A percentile compares a stretch with the other conserved stretches of the same genome.
Evolutionary conservation across 2,329 filamentous ascomycete genomes (phyloP).

Genomic region (Beauveria caledonica): DNA sequence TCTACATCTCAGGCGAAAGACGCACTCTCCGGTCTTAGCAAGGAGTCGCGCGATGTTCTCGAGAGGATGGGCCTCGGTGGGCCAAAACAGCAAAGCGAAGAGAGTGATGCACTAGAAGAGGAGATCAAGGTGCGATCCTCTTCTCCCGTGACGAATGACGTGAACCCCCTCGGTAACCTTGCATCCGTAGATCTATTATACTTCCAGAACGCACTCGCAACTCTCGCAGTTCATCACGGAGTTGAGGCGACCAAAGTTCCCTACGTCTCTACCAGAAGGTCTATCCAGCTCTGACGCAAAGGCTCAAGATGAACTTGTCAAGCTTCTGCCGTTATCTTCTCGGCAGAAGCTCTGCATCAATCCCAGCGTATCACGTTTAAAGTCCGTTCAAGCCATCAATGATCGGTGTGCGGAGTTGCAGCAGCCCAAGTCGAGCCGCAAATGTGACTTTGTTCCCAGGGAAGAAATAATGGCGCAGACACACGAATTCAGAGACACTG

Average conservation of each 20-base stretch:
- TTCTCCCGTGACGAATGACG: background rate
- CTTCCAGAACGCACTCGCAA: constrained; percentile 88
- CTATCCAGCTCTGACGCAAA: constrained; percentile 21
- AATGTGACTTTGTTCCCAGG: constrained; percentile 71
- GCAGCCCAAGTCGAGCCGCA: constrained; percentile 49
- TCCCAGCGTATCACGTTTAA: constrained; percentile 63
- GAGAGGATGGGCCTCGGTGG: constrained; percentile 50
- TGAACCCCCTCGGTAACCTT: constrained; percentile 22
- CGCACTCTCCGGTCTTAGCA: constrained; percentile 53
- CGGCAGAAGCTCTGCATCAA: constrained; percentile 90
- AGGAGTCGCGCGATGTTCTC: constrained; percentile 67
- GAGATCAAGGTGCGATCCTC: constrained; percentile 53
- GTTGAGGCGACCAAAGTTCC: constrained; percentile 67
- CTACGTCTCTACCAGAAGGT: constrained; percentile 54
- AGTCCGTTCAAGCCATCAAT: constrained; percentile 74
- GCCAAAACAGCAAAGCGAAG: constrained; percentile 26
- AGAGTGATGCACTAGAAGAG: constrained; percentile 44
- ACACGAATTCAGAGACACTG: constrained; percentile 76
- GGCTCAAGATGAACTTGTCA: constrained; percentile 42
- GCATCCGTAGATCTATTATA: constrained; percentile 64
- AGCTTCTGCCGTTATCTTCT: constrained; percentile 76
- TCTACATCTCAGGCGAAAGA: constrained; percentile 22
- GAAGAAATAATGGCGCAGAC: constrained; percentile 65
- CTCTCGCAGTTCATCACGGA: constrained; percentile 82
- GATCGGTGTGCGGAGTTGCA: constrained; percentile 89